Conservation (phyloP, 2,329 filamentous ascomycete genomes). For the Gaeumannomyces tritici region DNA sequence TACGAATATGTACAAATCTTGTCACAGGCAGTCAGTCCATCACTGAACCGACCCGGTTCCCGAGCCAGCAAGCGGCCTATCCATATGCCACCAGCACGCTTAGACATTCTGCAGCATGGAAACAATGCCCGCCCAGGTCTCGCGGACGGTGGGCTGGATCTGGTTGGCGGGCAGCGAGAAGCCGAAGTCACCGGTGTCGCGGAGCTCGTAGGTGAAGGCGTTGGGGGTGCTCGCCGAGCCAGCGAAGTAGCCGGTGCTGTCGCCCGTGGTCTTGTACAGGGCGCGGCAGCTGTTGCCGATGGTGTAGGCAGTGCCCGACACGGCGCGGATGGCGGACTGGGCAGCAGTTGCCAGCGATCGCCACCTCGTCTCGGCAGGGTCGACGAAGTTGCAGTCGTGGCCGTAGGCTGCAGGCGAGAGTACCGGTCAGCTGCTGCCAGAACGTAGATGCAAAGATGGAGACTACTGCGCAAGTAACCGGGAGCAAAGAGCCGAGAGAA, state of each 20-base stretch:
- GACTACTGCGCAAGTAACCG: too few relatives aligned
- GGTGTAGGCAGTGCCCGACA: slow-evolving; percentile 27
- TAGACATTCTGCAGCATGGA: slow-evolving; percentile 39
- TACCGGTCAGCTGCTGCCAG: neutral
- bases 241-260: slow-evolving; percentile 33
- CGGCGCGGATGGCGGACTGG: slow-evolving; percentile 31
- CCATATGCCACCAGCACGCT: neutral
- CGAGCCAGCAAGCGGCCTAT: neutral
- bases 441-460: too few relatives aligned
- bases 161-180: slow-evolving; percentile 32
- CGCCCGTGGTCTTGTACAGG: slow-evolving; percentile 46
- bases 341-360: neutral
- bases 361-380: neutral
- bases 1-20: neutral
- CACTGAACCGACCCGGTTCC: too few relatives aligned
- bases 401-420: slow-evolving; percentile 30
- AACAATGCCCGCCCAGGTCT: slow-evolving; percentile 40
- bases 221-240: slow-evolving; percentile 31
- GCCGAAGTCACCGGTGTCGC: slow-evolving; percentile 25
- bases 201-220: slow-evolving; percentile 29
- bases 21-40: too few relatives aligned
- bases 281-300: slow-evolving; percentile 48
- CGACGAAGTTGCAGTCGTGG: slow-evolving; percentile 24
- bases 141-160: slow-evolving; percentile 31
- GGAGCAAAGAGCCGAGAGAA: neutral